Percentiles rank a stretch among this genome's conserved stretches.
Evolutionary conservation across 148 eudicot genomes (phyloP).

Genomic region (Amaranthus cruentus): DNA sequence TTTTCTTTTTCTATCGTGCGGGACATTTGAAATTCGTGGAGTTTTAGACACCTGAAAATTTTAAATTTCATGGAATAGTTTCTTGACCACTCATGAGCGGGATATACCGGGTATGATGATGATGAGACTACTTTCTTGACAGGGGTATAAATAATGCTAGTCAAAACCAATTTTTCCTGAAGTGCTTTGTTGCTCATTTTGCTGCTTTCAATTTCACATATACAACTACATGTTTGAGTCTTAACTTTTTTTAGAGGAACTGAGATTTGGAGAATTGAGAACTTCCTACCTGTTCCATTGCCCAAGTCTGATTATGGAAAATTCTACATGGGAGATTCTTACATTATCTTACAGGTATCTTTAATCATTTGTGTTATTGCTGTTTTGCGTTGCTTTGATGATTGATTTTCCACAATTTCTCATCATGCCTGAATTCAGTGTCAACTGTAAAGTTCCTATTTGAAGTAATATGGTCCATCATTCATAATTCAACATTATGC

Average conservation of each 20-base stretch:
- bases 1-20: too few species aligned
- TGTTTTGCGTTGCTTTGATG: not conserved
- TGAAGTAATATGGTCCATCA: not conserved
- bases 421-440: constrained; percentile 1
- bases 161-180: not conserved
- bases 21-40: not conserved
- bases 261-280: constrained; percentile 96
- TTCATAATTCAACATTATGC: not conserved
- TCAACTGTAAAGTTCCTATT: not conserved
- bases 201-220: not conserved
- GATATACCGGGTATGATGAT: too few species aligned
- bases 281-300: constrained; percentile 87
- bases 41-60: not conserved
- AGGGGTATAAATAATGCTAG: not conserved
- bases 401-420: not conserved
- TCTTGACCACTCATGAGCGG: not conserved
- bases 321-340: constrained; percentile 94
- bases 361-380: not conserved
- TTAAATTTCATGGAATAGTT: not conserved
- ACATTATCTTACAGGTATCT: constrained; percentile 45
- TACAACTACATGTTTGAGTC: constrained; percentile 21
- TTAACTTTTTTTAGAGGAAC: constrained; percentile 78
- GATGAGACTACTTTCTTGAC: not conserved
- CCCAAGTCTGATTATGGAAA: constrained; percentile 90
- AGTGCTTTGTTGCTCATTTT: constrained; percentile 10